Conservation (phyloP, 2,329 filamentous ascomycete species). For the Beauveria bassiana region DNA sequence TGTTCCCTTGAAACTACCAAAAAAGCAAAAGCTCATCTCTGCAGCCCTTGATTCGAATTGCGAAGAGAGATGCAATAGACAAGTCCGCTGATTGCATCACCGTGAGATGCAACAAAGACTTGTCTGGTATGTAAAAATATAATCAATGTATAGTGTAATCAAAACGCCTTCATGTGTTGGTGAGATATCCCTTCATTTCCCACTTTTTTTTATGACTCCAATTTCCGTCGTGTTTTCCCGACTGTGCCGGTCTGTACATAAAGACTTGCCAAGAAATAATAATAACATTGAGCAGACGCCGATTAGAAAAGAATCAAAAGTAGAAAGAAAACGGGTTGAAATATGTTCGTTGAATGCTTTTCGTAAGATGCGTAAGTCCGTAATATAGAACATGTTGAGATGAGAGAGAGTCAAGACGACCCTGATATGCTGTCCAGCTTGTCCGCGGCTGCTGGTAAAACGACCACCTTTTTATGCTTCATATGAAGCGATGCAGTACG, state of each 20-base stretch:
- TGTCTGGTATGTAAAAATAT: not conserved
- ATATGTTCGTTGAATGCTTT: conserved; percentile 5
- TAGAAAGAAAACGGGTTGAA: not conserved
- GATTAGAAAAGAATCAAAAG: not conserved
- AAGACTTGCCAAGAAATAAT: not conserved
- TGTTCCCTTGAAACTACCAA: conserved; percentile 12
- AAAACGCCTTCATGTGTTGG: conserved; percentile 6
- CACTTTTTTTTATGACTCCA: conserved; percentile 4
- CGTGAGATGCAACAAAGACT: not conserved
- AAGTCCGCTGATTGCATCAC: not conserved
- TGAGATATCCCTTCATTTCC: conserved; percentile 2
- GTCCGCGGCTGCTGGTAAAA: not conserved
- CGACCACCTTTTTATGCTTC: not conserved
- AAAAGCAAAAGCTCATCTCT: not conserved
- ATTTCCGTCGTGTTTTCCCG: not conserved
- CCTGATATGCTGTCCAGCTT: not conserved
- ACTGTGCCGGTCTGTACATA: not conserved
- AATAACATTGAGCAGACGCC: not conserved
- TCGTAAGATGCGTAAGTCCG: conserved; percentile 8
- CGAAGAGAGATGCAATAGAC: not conserved
- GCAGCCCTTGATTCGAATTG: not conserved
- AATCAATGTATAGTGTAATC: not conserved
- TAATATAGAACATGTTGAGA: not conserved
- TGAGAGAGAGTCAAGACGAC: not conserved
- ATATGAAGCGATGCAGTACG: not conserved